These are phyloP conservation scores for Podaxis mareebaensis DNA, from an alignment of 768 basidiomycete genomes.

Conservation along the genomic window DNA sequence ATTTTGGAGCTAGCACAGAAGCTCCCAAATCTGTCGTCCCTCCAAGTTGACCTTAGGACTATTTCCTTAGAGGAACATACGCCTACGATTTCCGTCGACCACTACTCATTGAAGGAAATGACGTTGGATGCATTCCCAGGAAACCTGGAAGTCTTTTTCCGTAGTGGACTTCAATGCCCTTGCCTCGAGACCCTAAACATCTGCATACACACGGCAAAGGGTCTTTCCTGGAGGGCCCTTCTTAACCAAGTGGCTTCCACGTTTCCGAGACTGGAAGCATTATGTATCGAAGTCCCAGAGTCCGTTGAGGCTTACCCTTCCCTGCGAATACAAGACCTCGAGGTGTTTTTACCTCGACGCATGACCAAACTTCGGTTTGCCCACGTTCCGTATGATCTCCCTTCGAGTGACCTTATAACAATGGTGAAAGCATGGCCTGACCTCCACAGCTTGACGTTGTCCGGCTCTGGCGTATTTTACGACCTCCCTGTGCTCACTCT, in stretches of 20 bases:
- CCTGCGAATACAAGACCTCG: background rate
- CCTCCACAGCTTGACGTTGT: background rate
- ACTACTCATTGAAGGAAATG: background rate
- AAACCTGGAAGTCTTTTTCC: background rate
- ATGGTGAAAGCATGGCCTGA: background rate
- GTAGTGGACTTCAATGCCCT: background rate
- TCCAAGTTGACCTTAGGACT: background rate
- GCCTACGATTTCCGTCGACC: background rate
- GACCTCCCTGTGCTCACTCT: background rate
- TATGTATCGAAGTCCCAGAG: background rate
- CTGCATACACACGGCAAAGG: background rate
- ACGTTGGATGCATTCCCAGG: background rate
- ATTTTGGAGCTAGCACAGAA: background rate
- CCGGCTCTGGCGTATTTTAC: background rate
- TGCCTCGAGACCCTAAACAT: background rate
- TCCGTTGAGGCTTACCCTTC: background rate
- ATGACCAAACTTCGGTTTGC: background rate
- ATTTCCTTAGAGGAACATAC: background rate
- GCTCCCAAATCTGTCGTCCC: background rate
- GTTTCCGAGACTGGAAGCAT: background rate
- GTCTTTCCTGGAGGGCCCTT: background rate
- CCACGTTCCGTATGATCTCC: background rate
- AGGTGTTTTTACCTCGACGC: background rate
- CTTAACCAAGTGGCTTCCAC: background rate
- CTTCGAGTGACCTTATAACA: background rate